Evolutionary conservation across 306 rosid genomes (phyloP).

Genomic region (Comarum palustre): DNA sequence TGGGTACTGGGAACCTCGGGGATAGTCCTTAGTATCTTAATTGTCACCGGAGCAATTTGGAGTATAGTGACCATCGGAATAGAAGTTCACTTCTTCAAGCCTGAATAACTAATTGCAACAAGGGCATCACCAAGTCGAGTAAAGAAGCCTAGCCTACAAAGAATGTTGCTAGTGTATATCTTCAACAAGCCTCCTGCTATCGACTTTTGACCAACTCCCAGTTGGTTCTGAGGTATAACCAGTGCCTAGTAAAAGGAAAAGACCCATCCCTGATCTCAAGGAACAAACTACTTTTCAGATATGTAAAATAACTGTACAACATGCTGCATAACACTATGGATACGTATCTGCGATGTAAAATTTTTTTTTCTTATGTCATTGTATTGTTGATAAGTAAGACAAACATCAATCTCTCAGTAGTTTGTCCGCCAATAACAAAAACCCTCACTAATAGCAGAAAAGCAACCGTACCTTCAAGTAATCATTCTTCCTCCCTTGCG

Average conservation of each 20-base stretch:
- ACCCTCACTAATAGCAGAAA: constrained; percentile 1
- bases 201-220: not conserved
- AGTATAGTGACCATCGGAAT: constrained; percentile 45
- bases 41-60: constrained; percentile 69
- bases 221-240: not conserved
- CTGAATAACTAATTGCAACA: constrained; percentile 30
- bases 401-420: constrained; percentile 11
- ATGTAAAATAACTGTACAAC: constrained; percentile 3
- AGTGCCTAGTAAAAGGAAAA: constrained; percentile 3
- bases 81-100: constrained; percentile 59
- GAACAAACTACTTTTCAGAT: not conserved
- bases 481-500: constrained; percentile 1
- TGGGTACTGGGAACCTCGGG: constrained; percentile 51
- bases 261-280: not conserved
- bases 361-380: constrained; percentile 12
- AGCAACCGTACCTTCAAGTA: constrained; percentile 4
- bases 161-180: not conserved
- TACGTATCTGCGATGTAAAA: not conserved
- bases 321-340: constrained; percentile 2
- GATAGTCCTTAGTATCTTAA: constrained; percentile 47
- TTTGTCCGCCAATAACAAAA: not conserved
- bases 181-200: not conserved
- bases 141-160: not conserved
- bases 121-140: not conserved
- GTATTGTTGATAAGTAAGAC: constrained; percentile 11